Evolutionary conservation across 345 rosid species (phyloP).

Genomic region (Boechera divaricarpa): DNA sequence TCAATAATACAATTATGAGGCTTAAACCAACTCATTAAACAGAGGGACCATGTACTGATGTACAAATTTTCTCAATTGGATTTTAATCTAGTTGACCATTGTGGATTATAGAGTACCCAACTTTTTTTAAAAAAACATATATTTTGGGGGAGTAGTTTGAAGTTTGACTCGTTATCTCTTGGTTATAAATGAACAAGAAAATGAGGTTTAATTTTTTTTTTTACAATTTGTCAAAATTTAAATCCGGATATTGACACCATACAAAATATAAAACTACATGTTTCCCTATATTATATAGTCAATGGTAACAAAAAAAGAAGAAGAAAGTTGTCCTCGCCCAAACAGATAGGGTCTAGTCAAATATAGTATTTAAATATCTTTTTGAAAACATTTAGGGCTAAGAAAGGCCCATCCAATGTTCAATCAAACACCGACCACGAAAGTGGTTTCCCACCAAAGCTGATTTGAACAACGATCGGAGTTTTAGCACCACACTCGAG

Average conservation of each 20-base stretch:
- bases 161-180: no score
- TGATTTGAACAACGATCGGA: not conserved
- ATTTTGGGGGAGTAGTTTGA: no score
- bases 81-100: not conserved
- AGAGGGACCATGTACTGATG: not conserved
- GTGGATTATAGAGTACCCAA: not conserved
- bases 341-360: not conserved
- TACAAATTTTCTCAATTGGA: not conserved
- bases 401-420: not conserved
- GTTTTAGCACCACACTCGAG: no score
- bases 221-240: no score
- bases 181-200: no score
- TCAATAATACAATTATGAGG: not conserved
- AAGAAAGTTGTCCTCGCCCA: not conserved
- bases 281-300: no score
- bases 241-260: no score
- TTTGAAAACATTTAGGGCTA: not conserved
- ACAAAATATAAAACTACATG: no score
- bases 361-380: not conserved
- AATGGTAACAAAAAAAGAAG: no score
- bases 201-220: no score
- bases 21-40: conserved; percentile 8
- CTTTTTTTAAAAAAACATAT: no score
- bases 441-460: not conserved
- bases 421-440: not conserved